phyloP scores from a whole-genome alignment of 306 rosid genomes.

The Cicer arietinum region DNA sequence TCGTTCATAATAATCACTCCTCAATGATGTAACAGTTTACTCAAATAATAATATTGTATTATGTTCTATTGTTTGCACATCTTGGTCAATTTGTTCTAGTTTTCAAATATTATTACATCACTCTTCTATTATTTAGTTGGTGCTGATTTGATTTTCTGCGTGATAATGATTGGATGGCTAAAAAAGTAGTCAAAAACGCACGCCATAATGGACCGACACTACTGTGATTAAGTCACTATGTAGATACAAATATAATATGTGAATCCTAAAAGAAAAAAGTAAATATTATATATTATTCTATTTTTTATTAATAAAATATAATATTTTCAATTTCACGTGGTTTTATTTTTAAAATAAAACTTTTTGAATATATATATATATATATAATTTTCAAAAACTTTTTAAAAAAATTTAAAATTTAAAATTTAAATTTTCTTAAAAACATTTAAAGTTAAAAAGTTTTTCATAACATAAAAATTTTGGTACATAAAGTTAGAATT shows the following conservation, averaged over 20 bases:
- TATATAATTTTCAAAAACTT: too few species aligned
- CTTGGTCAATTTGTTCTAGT: neutral
- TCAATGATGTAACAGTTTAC: conserved; percentile 7
- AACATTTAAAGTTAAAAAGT: too few species aligned
- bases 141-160: neutral
- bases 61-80: neutral
- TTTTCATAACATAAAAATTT: too few species aligned
- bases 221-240: neutral
- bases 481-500: too few species aligned
- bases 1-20: neutral
- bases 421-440: too few species aligned
- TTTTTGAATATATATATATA: too few species aligned
- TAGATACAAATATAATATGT: neutral
- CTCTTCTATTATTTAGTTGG: neutral
- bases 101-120: neutral
- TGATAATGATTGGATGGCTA: neutral
- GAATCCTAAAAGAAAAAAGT: neutral
- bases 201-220: neutral
- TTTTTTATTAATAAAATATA: too few species aligned
- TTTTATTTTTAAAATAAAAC: too few species aligned
- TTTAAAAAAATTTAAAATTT: too few species aligned
- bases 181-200: neutral
- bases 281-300: too few species aligned
- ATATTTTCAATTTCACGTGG: too few species aligned
- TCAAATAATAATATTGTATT: neutral